A percentile compares a stretch with the other conserved stretches of the same genome.
Evolutionary conservation across 108 stramenopile species (phyloP).

Genomic region (Nannochloropsis salina): DNA sequence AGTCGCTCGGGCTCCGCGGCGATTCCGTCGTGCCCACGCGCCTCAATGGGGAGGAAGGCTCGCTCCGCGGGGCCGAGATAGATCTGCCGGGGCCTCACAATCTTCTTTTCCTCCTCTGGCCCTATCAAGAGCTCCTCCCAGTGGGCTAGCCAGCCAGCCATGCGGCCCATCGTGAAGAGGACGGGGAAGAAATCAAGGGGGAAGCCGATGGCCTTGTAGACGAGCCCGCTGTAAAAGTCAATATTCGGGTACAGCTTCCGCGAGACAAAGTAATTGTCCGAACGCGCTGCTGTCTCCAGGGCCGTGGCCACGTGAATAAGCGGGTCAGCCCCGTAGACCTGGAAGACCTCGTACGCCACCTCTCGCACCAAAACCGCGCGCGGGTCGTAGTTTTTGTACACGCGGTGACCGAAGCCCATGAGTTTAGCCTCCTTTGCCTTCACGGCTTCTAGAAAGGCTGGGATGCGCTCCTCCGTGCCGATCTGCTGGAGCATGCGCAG

Average conservation of each 20-base stretch:
- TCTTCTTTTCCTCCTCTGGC: neutral
- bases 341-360: constrained; percentile 21
- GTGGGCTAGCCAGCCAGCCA: constrained; percentile 19
- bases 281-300: neutral
- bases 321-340: neutral
- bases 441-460: neutral
- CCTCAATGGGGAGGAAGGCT: neutral
- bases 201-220: constrained; percentile 23
- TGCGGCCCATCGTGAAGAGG: constrained; percentile 22
- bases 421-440: constrained; percentile 24
- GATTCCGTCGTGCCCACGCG: neutral
- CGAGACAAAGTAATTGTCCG: constrained; percentile 29
- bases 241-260: constrained; percentile 28
- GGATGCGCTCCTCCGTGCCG: constrained; percentile 21
- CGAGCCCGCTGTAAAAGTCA: constrained; percentile 25
- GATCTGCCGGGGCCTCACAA: constrained; percentile 21
- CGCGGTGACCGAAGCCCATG: constrained; percentile 36
- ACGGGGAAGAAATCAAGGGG: neutral
- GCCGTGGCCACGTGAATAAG: constrained; percentile 23
- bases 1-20: neutral
- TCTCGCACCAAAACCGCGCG: constrained; percentile 14
- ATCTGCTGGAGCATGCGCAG: constrained; percentile 28
- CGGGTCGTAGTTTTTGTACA: constrained; percentile 26
- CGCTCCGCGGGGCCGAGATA: neutral
- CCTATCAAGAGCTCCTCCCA: constrained; percentile 5